A percentile compares a stretch with the other conserved stretches of the same genome.
These are phyloP conservation scores for Mycena chlorophos DNA, from an alignment of 768 basidiomycete species.

Conservation along the genomic window DNA sequence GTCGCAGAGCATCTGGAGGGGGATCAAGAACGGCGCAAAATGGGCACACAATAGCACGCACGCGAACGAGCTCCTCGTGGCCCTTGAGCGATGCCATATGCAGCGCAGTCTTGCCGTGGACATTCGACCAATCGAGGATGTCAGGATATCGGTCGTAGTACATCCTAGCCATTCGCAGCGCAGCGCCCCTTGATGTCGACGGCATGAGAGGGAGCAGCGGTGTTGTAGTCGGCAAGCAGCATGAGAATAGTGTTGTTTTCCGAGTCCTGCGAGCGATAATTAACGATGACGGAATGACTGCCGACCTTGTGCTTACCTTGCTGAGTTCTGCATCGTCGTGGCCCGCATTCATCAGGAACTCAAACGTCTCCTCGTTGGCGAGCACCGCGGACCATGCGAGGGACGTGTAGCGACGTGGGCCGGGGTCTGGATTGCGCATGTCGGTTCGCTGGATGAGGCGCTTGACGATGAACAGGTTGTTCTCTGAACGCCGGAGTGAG, in stretches of 20 bases:
- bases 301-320: conserved; percentile 54
- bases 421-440: conserved; percentile 87
- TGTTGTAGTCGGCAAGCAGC: conserved; percentile 85
- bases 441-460: conserved; percentile 84
- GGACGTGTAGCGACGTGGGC: conserved; percentile 75
- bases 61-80: conserved; percentile 85
- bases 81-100: conserved; percentile 88
- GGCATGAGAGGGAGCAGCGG: conserved; percentile 45
- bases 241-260: conserved; percentile 94
- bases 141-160: conserved; percentile 87
- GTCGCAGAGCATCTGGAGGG: conserved; percentile 83
- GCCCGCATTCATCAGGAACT: conserved; percentile 80
- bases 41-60: conserved; percentile 43
- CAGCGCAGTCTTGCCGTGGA: conserved; percentile 85
- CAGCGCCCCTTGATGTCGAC: conserved; percentile 69
- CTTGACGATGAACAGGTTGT: conserved; percentile 91
- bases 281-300: conserved; percentile 12
- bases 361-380: conserved; percentile 90
- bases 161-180: conserved; percentile 81
- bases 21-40: conserved; percentile 15
- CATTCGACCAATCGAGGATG: conserved; percentile 91
- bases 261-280: conserved; percentile 59
- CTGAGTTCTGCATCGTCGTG: conserved; percentile 94
- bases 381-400: conserved; percentile 89
- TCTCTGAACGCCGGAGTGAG: conserved; percentile 79